Conservation (phyloP, 345 rosid genomes). For the Brassica juncea region DNA sequence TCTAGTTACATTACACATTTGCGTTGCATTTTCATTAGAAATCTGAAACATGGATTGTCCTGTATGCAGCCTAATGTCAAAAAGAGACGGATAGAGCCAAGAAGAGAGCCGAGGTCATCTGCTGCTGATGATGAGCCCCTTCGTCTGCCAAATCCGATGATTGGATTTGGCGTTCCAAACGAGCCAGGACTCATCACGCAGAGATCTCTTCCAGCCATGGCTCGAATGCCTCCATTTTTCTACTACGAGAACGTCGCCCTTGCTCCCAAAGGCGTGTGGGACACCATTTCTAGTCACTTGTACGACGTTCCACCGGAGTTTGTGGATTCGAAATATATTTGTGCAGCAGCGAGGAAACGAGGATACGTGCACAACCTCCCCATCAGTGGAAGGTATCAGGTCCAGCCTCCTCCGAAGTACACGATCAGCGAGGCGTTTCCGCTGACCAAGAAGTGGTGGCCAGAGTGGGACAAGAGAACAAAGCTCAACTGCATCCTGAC, state of each 20-base stretch:
- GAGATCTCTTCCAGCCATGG: constrained; percentile 67
- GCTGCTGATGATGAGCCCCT: constrained; percentile 46
- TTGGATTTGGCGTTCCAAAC: constrained; percentile 78
- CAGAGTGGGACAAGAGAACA: constrained; percentile 79
- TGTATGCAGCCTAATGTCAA: constrained; percentile 50
- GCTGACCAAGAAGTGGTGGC: constrained; percentile 81
- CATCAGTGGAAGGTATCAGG: constrained; percentile 56
- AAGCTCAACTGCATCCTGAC: constrained; percentile 83
- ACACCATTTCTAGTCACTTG: constrained; percentile 64
- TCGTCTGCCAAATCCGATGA: constrained; percentile 88
- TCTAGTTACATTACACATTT: neutral
- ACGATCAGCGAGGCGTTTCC: constrained; percentile 81
- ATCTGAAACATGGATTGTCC: neutral
- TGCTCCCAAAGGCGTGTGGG: constrained; percentile 95
- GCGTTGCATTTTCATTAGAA: neutral
- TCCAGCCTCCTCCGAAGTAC: constrained; percentile 70
- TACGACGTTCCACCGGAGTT: constrained; percentile 80
- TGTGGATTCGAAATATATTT: constrained; percentile 80
- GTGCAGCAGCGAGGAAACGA: constrained; percentile 91
- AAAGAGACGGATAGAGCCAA: constrained; percentile 51
- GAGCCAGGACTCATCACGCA: constrained; percentile 39
- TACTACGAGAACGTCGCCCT: constrained; percentile 93
- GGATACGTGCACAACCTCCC: constrained; percentile 92
- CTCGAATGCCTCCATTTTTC: constrained; percentile 70
- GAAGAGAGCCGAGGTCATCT: constrained; percentile 27